A percentile compares a stretch with the other conserved stretches of the same genome.
phyloP scores from a whole-genome alignment of 331 rosid genomes.

The Dryas integrifolia region DNA sequence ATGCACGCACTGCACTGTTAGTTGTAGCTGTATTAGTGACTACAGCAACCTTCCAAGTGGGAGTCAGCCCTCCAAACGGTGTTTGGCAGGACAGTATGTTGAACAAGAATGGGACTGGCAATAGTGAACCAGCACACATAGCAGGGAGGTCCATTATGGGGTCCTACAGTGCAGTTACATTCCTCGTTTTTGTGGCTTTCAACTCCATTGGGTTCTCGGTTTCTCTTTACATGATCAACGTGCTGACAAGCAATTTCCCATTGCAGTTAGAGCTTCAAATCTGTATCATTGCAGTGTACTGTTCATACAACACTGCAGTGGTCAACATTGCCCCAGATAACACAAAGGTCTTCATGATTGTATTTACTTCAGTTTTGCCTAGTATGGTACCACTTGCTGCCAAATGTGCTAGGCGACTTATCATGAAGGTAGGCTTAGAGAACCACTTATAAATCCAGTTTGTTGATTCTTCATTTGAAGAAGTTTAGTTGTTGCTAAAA shows the following conservation, averaged over 20 bases:
- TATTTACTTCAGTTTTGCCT: slow-evolving; percentile 20
- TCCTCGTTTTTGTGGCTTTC: background rate
- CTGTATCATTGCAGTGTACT: slow-evolving; percentile 5
- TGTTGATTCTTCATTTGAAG: background rate
- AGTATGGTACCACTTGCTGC: background rate
- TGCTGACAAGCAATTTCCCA: slow-evolving; percentile 32
- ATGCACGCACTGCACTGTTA: slow-evolving; percentile 22
- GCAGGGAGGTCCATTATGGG: slow-evolving; percentile 26
- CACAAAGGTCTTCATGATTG: background rate
- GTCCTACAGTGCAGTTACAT: background rate
- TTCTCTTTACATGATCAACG: slow-evolving; percentile 27
- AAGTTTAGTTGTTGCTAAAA: background rate
- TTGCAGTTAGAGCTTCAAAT: slow-evolving; percentile 23
- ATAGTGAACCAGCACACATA: background rate
- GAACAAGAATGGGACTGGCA: background rate
- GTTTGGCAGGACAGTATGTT: slow-evolving; percentile 24
- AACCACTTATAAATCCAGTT: background rate
- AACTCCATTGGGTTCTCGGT: slow-evolving; percentile 30
- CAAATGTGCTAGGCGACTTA: background rate
- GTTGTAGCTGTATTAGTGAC: slow-evolving; percentile 31
- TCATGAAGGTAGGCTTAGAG: no score
- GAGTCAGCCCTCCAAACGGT: slow-evolving; percentile 33
- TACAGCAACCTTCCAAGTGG: slow-evolving; percentile 33
- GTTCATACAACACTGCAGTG: slow-evolving; percentile 23
- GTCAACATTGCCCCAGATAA: slow-evolving; percentile 1